These are phyloP conservation scores for Umbelopsis sp. DNA, from an alignment of 192 early-diverging fungal species.

Conservation along the genomic window DNA sequence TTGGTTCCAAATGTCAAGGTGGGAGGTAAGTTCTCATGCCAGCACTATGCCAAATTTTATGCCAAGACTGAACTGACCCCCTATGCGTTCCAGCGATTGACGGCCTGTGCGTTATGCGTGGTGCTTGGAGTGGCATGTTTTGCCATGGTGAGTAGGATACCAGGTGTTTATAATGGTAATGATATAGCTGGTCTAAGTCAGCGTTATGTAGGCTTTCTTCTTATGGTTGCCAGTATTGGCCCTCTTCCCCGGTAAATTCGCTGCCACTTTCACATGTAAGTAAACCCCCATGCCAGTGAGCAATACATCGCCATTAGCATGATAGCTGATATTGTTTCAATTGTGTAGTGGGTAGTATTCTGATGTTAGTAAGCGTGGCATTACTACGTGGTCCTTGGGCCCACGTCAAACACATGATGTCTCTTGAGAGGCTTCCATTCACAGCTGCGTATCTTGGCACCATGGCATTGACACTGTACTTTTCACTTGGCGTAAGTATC, in stretches of 20 bases:
- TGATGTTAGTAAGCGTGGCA: slow-evolving; percentile 57
- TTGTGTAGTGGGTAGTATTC: slow-evolving; percentile 48
- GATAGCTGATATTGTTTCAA: slow-evolving; percentile 15
- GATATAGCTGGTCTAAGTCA: not conserved
- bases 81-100: slow-evolving; percentile 38
- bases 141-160: slow-evolving; percentile 36
- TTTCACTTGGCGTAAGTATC: slow-evolving; percentile 72
- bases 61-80: slow-evolving; percentile 15
- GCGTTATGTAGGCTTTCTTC: slow-evolving; percentile 44
- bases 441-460: slow-evolving; percentile 80
- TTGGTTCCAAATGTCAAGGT: slow-evolving; percentile 44
- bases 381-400: slow-evolving; percentile 81
- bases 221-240: slow-evolving; percentile 66
- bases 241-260: slow-evolving; percentile 75
- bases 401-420: slow-evolving; percentile 80
- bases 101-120: slow-evolving; percentile 57
- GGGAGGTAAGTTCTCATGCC: slow-evolving; percentile 34
- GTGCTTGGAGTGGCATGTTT: slow-evolving; percentile 54
- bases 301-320: not conserved
- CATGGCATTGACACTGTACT: slow-evolving; percentile 85
- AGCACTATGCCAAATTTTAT: not conserved
- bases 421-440: slow-evolving; percentile 79
- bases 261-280: slow-evolving; percentile 78
- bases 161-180: not conserved
- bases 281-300: slow-evolving; percentile 17